Base-by-base conservation (phyloP, 202 grass and related monocot species). In the Panicum virgatum region DNA sequence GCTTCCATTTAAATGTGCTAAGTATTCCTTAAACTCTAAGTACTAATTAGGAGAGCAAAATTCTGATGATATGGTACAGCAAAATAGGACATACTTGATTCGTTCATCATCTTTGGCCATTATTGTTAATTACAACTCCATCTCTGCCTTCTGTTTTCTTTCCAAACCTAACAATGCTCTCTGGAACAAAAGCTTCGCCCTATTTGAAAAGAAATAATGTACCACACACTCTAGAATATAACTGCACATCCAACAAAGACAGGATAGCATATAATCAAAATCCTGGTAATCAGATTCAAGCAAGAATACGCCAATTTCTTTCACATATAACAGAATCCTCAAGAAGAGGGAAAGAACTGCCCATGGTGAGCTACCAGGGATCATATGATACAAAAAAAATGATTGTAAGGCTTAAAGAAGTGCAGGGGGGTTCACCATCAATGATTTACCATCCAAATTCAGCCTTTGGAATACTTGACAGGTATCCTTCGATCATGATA, bases 181-280 rank as follows among this genome's bases (percentile, higher is more conserved):
- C 92, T 43, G 96, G 96, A 84, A 98, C 88, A 85, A 98, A 95
- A 62, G 90, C 87, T 86, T 98, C 92, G 12, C 92, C 96, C 92
- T 98, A 80, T 80, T 75, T 79, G 73, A 62, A 78, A 83, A 38
- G 48, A 53, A 51, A 58, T 43, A n/a, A n/a, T n/a, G n/a, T n/a
- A 76, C 4, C 13, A 80, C 10, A 9, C 29, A 64, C 2, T 14
- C 26, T 22, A 59, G 30, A 75, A 80, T 39, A n/a, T n/a, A n/a
- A n/a, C n/a, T 43, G 23, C 12, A 80, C 34, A 19, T 19, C 34
- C 5, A 64, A 20, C 23, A 77, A 3, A 32, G 19, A 70, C 14
- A 71, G 7, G 26, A 34, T 34, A 82, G 4, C 18, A 75, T 38
- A 45, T 14, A 76, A 7, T 61, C 7, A 29, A 40, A 27, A 76